Conservation (phyloP, 495 filamentous ascomycete species). For the Penicillium egyptiacum region DNA sequence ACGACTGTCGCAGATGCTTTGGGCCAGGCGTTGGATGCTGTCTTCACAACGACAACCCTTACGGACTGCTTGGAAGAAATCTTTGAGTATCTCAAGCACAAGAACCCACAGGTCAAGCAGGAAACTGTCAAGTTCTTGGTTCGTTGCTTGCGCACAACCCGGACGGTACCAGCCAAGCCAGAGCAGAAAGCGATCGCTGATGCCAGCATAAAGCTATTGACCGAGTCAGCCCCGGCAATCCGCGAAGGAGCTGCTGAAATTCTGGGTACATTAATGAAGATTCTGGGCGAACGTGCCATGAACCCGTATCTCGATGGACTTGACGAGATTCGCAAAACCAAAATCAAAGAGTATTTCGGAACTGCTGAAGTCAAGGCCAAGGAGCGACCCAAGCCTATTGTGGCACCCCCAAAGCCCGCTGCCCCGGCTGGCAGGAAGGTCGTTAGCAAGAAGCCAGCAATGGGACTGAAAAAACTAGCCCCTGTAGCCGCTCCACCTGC, state of each 20-base stretch:
- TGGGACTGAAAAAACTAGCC: conserved; percentile 54
- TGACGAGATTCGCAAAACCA: conserved; percentile 93
- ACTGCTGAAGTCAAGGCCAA: conserved; percentile 94
- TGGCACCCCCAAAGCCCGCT: conserved; percentile 61
- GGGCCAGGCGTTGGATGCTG: conserved; percentile 78
- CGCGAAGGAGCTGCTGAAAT: conserved; percentile 88
- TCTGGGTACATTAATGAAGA: conserved; percentile 96
- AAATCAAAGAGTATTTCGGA: conserved; percentile 94
- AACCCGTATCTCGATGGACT: conserved; percentile 89
- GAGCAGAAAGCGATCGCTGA: conserved; percentile 87
- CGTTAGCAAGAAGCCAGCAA: conserved; percentile 52
- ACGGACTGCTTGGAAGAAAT: conserved; percentile 88
- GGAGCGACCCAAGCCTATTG: conserved; percentile 84
- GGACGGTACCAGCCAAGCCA: conserved; percentile 75
- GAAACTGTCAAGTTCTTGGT: conserved; percentile 90
- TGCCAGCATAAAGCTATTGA: conserved; percentile 78
- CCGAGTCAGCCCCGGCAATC: conserved; percentile 81
- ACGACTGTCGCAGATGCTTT: conserved; percentile 83
- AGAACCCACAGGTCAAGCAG: conserved; percentile 96
- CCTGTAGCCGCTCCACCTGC: conserved; percentile 60
- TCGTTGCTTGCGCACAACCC: conserved; percentile 79
- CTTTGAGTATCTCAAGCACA: conserved; percentile 79
- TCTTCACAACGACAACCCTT: conserved; percentile 75
- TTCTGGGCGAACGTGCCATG: conserved; percentile 97
- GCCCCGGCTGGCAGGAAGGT: conserved; percentile 48